phyloP scores from a whole-genome alignment of 1,139 yeast genomes.

The Sugiyamaella castrensis region DNA sequence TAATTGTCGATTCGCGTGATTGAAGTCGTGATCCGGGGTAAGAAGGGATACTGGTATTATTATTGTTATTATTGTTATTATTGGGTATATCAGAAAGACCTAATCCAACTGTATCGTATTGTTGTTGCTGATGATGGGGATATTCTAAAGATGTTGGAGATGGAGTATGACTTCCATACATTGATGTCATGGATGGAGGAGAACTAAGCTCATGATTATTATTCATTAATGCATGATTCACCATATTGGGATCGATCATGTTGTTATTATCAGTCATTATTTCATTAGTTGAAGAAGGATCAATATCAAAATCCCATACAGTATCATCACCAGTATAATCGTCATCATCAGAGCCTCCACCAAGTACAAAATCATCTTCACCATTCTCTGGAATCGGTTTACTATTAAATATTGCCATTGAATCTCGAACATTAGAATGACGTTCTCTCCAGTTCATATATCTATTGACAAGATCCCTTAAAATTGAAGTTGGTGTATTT shows the following conservation, averaged over 20 bases:
- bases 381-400: constrained; percentile 23
- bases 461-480: constrained; percentile 76
- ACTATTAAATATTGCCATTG: constrained; percentile 29
- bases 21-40: constrained; percentile 4
- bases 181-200: background rate
- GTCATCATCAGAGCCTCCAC: constrained; percentile 32
- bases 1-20: constrained; percentile 7
- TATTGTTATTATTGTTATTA: background rate
- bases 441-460: constrained; percentile 64
- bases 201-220: background rate
- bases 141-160: constrained; percentile 6
- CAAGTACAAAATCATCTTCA: constrained; percentile 28
- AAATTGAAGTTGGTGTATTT: constrained; percentile 53
- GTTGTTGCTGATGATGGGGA: background rate
- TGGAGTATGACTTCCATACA: constrained; percentile 4
- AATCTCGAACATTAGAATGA: constrained; percentile 34
- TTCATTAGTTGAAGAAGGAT: constrained; percentile 15
- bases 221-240: background rate
- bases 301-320: constrained; percentile 39
- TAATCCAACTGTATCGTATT: constrained; percentile 1
- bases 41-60: background rate
- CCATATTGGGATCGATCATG: constrained; percentile 3
- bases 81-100: constrained; percentile 1
- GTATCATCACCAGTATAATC: constrained; percentile 41
- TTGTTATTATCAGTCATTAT: constrained; percentile 6